Evolutionary conservation across 768 basidiomycete species (phyloP).

Genomic region (Amanita thiersii): DNA sequence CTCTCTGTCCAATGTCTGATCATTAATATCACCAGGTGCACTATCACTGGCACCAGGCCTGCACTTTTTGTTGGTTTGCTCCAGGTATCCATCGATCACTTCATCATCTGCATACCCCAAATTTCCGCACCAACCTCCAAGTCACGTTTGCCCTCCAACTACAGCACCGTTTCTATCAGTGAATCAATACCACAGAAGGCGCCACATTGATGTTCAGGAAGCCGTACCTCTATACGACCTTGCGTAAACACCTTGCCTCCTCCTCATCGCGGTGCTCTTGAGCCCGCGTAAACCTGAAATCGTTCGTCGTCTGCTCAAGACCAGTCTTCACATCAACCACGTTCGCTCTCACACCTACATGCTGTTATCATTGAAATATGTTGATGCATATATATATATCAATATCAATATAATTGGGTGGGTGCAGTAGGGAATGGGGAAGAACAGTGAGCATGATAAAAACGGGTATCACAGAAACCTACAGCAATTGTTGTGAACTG

Average conservation of each 20-base stretch:
- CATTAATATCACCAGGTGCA: too few relatives aligned
- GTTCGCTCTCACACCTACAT: constrained; percentile 63
- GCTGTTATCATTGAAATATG: constrained; percentile 41
- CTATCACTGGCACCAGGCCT: too few relatives aligned
- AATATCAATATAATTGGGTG: too few relatives aligned
- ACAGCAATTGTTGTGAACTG: constrained; percentile 54
- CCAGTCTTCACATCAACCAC: constrained; percentile 66
- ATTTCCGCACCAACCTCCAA: constrained; percentile 66
- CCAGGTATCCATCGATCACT: too few relatives aligned
- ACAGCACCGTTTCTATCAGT: constrained; percentile 69
- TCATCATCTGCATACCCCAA: constrained; percentile 16
- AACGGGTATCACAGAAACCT: constrained; percentile 17
- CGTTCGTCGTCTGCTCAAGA: constrained; percentile 58
- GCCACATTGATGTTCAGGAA: constrained; percentile 3
- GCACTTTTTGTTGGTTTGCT: too few relatives aligned
- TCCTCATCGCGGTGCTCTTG: constrained; percentile 29
- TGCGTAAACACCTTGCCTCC: constrained; percentile 24
- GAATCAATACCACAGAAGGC: constrained; percentile 13
- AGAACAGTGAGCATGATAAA: neutral
- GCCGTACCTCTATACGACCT: constrained; percentile 57
- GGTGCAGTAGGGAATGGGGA: neutral
- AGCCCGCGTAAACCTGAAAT: constrained; percentile 72
- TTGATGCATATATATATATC: too few relatives aligned
- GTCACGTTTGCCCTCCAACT: constrained; percentile 72
- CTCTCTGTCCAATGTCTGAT: too few relatives aligned